phyloP scores from a whole-genome alignment of 1,284 basidiomycete species.

The Sporisorium graminicola region DNA sequence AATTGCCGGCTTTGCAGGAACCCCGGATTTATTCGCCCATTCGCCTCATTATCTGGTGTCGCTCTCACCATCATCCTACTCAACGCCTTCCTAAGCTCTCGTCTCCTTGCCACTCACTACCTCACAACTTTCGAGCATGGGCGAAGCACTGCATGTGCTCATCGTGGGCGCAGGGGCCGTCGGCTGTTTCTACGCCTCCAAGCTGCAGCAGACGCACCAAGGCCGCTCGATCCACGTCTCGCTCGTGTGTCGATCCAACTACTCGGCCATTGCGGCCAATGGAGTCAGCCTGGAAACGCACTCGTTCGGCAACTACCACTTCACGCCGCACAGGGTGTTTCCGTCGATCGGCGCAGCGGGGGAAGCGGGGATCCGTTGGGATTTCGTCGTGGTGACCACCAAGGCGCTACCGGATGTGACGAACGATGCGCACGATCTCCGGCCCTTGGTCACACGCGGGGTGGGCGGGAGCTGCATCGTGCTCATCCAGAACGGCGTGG shows the following conservation, averaged over 20 bases:
- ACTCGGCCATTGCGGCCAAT: slow-evolving; percentile 65
- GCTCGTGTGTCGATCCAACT: slow-evolving; percentile 72
- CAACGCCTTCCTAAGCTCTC: not conserved
- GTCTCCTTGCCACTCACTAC: not conserved
- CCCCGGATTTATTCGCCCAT: slow-evolving; percentile 2
- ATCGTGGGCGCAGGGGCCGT: slow-evolving; percentile 72
- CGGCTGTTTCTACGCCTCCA: slow-evolving; percentile 71
- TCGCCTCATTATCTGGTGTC: not conserved
- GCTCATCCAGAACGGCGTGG: slow-evolving; percentile 72
- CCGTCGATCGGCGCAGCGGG: slow-evolving; percentile 59
- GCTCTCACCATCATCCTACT: not conserved
- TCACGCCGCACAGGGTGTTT: slow-evolving; percentile 69
- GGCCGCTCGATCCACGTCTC: slow-evolving; percentile 65
- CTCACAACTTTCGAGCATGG: too few species aligned
- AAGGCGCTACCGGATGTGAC: slow-evolving; percentile 71
- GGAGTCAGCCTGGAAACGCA: slow-evolving; percentile 70
- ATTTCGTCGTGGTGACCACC: slow-evolving; percentile 71
- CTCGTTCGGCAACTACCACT: slow-evolving; percentile 71
- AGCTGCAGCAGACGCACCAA: slow-evolving; percentile 19
- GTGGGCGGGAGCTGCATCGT: slow-evolving; percentile 64
- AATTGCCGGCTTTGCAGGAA: not conserved
- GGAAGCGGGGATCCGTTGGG: slow-evolving; percentile 57
- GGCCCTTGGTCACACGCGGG: slow-evolving; percentile 59
- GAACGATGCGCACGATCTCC: slow-evolving; percentile 70
- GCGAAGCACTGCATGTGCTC: slow-evolving; percentile 44